Base-by-base conservation (phyloP, 768 basidiomycete genomes). In the Dentipellis fragilis region DNA sequence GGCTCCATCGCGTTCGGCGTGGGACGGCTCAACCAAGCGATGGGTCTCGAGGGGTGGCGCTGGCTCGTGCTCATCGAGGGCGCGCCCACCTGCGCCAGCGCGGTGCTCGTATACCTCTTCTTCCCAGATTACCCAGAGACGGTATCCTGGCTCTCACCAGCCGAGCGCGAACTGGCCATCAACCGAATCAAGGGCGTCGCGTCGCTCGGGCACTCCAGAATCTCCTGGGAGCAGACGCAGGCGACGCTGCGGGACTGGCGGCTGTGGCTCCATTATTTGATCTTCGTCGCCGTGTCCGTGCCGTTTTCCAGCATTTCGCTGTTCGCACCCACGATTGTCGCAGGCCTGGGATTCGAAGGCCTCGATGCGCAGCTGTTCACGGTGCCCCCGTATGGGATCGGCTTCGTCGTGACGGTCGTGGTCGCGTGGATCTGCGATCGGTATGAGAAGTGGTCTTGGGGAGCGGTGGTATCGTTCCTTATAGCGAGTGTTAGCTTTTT, bases 271-370 rank as follows among this genome's bases (percentile, higher is more conserved):
- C 74, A 72, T 57, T 72, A 73, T 37, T 67, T 73, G 50, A 66
- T 73, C 51, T 74, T 72, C 66, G 72, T 76, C 55, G 72, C 73
- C 4, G 68, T 74, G 14, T 77, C 75, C 3, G 70, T 73, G 50
- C 70, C 73, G 16, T 70, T 77, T 52, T 75, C 73, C 60, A 68
- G 67, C 49, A 61, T 70, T 45, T 58, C 53, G 49, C 81, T 87
- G 61, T 89, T 91, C 68, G 71, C 80, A 8, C 88, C 88, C 6
- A 83, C 84, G 3, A 87, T 91, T 66, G 79, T 90, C 6, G 71
- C 78, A 34, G 71, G 73, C 16, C 74, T 86, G 2, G 84, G 84
- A 17, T 84, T 77, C 64, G 73, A 73, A 2, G 73, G 76, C 0
- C 71, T 77, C 35, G 66, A 70, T 21, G 78, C 80, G 10, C 83